Evolutionary conservation across 345 rosid genomes (phyloP).

Genomic region (Chamaenerion angustifolium): DNA sequence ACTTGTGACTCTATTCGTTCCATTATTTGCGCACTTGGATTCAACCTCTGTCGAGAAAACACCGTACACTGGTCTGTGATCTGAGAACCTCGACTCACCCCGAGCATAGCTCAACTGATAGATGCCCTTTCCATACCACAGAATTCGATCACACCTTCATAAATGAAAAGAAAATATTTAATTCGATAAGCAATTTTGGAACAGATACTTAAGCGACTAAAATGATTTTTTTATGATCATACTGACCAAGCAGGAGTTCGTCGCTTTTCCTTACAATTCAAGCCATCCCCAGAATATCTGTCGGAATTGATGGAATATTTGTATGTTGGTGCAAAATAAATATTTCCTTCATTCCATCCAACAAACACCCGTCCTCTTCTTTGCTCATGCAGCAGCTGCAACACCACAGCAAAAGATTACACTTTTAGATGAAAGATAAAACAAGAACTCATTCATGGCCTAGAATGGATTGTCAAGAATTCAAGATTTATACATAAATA

Average conservation of each 20-base stretch:
- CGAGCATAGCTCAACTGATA: conserved; percentile 4
- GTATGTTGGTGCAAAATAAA: conserved; percentile 9
- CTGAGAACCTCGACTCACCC: conserved; percentile 8
- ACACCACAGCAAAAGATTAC: neutral
- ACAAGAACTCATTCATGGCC: too few relatives aligned
- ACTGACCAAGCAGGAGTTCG: conserved; percentile 11
- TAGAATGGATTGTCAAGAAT: too few relatives aligned
- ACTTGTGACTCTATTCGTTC: too few relatives aligned
- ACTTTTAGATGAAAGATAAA: too few relatives aligned
- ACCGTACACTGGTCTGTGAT: conserved; percentile 6
- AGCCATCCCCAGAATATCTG: conserved; percentile 3
- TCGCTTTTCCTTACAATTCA: neutral
- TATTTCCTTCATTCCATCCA: conserved; percentile 10
- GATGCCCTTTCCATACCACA: conserved; percentile 7
- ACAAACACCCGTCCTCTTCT: conserved; percentile 1
- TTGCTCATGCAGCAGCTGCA: conserved; percentile 4
- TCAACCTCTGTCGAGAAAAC: neutral
- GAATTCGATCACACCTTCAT: conserved; percentile 8
- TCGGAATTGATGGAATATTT: conserved; percentile 6
- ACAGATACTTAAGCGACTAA: too few relatives aligned
- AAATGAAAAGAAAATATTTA: neutral
- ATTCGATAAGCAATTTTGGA: too few relatives aligned
- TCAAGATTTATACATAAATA: too few relatives aligned
- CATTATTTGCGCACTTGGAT: neutral
- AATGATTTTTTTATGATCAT: too few relatives aligned